Evolutionary conservation across 2,329 filamentous ascomycete genomes (phyloP).

Genomic region (Alternaria gaisen): DNA sequence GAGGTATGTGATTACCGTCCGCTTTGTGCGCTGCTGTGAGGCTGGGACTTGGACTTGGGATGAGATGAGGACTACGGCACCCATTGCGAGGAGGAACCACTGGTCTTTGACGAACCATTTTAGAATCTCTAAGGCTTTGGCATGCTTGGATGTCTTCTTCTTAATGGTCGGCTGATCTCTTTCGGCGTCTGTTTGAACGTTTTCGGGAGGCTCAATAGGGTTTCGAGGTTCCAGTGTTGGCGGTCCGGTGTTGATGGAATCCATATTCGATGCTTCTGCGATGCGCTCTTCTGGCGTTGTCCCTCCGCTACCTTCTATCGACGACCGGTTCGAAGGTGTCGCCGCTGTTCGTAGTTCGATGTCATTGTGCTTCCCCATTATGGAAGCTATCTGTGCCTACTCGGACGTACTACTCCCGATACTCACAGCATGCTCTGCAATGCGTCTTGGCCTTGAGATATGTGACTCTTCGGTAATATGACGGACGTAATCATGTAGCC

Average conservation of each 20-base stretch:
- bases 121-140: constrained; percentile 21
- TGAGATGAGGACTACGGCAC: constrained; percentile 61
- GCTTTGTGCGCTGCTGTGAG: constrained; percentile 61
- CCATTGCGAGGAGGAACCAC: constrained; percentile 72
- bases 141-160: constrained; percentile 3
- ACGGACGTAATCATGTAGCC: constrained; percentile 13
- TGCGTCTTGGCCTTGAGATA: neutral
- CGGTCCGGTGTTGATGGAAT: neutral
- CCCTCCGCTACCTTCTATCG: neutral
- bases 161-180: neutral
- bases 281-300: neutral
- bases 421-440: neutral
- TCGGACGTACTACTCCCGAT: neutral
- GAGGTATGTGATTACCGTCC: constrained; percentile 69
- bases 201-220: neutral
- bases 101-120: constrained; percentile 62
- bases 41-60: constrained; percentile 65
- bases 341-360: neutral
- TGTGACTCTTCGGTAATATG: constrained; percentile 13
- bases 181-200: neutral
- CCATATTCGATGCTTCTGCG: neutral
- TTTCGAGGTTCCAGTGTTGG: neutral
- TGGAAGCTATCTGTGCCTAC: neutral
- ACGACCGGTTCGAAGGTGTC: neutral
- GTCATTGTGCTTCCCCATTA: neutral